Percentiles rank a stretch among this genome's conserved stretches.
phyloP scores from a whole-genome alignment of 257 asterid genomes.

The Orobanche coerulescens region DNA sequence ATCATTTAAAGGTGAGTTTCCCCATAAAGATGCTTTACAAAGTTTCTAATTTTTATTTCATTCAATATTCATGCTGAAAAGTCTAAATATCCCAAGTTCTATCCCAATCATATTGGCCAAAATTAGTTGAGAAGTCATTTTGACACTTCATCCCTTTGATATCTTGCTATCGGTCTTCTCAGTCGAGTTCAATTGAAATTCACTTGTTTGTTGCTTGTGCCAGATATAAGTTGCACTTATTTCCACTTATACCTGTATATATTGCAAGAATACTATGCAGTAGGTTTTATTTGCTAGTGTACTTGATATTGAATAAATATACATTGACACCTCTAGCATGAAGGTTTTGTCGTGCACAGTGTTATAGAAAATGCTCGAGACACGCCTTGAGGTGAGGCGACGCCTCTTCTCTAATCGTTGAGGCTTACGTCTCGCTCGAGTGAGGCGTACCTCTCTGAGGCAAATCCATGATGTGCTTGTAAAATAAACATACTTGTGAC shows the following conservation, averaged over 20 bases:
- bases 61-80: background rate
- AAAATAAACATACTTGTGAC: too few species aligned
- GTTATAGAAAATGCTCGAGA: too few species aligned
- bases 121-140: background rate
- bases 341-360: slow-evolving; percentile 2
- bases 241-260: slow-evolving; percentile 2
- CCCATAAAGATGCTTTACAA: slow-evolving; percentile 1
- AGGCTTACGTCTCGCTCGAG: too few species aligned
- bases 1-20: slow-evolving; percentile 74
- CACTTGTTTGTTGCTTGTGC: slow-evolving; percentile 3
- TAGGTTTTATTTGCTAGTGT: slow-evolving; percentile 1
- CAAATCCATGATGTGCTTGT: too few species aligned
- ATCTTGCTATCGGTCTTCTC: slow-evolving; percentile 12
- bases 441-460: too few species aligned
- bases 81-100: background rate
- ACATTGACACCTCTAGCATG: slow-evolving; percentile 12
- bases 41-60: background rate
- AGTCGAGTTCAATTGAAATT: background rate
- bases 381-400: too few species aligned
- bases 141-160: background rate
- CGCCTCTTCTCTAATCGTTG: too few species aligned
- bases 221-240: background rate
- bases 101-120: background rate
- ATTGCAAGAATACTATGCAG: slow-evolving; percentile 6
- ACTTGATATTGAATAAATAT: background rate